These are phyloP conservation scores for Noccaea bulbosa DNA, from an alignment of 345 rosid species.

Conservation along the genomic window DNA sequence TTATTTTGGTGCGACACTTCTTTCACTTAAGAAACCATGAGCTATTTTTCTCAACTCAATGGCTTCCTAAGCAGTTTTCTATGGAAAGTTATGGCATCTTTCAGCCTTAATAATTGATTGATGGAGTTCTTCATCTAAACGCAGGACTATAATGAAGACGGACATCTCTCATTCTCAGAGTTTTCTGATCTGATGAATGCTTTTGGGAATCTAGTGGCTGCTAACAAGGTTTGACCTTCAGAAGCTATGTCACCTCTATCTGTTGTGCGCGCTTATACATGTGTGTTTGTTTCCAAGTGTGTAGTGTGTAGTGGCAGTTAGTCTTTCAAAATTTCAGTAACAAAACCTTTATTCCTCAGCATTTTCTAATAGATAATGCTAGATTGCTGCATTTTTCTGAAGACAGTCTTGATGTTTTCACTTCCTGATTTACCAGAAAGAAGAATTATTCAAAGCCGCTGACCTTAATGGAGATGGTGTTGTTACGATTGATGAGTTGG, in stretches of 20 bases:
- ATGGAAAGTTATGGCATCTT: neutral
- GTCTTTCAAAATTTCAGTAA: slow-evolving; percentile 4
- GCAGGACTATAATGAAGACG: slow-evolving; percentile 89
- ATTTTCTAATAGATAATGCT: slow-evolving; percentile 2
- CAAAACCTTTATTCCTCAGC: slow-evolving; percentile 16
- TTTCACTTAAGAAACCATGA: neutral
- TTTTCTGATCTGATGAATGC: slow-evolving; percentile 81
- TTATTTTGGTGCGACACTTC: slow-evolving; percentile 11
- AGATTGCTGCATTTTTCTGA: slow-evolving; percentile 21
- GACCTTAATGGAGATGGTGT: slow-evolving; percentile 85
- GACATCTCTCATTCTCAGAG: slow-evolving; percentile 80
- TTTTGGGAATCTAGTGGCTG: slow-evolving; percentile 85
- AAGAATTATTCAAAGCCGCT: slow-evolving; percentile 88
- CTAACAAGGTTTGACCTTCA: slow-evolving; percentile 64
- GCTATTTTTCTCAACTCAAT: slow-evolving; percentile 21
- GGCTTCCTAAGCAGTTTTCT: slow-evolving; percentile 13
- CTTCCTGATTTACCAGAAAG: slow-evolving; percentile 60
- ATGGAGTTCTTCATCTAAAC: slow-evolving; percentile 32
- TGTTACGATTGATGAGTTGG: slow-evolving; percentile 94
- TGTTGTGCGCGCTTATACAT: slow-evolving; percentile 6
- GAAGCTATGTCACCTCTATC: slow-evolving; percentile 19
- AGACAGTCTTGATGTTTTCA: slow-evolving; percentile 19
- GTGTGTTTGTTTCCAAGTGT: slow-evolving; percentile 16
- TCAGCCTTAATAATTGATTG: slow-evolving; percentile 28
- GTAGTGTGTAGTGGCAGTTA: slow-evolving; percentile 25